Evolutionary conservation across 257 asterid species (phyloP).

Genomic region (Euphrasia confusa): DNA sequence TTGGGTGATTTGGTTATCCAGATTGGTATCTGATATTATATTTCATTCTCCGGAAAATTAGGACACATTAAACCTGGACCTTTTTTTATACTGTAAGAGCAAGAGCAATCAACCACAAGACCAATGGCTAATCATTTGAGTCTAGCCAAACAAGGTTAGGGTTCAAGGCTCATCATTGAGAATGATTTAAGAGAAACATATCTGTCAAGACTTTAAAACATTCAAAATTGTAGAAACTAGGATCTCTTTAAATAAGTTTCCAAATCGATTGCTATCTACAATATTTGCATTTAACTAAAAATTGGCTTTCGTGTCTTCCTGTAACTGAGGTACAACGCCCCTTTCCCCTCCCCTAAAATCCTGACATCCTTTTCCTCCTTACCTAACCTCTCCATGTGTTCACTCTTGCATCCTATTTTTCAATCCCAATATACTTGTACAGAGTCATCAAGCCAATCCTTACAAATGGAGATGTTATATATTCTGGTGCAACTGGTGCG

Average conservation of each 20-base stretch:
- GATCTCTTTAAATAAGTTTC: background rate
- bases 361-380: conserved; percentile 1
- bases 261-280: background rate
- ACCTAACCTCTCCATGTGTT: conserved; percentile 4
- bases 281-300: background rate
- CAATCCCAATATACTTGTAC: background rate
- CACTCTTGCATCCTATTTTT: background rate
- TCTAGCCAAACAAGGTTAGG: conserved; percentile 16
- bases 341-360: background rate
- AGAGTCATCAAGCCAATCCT: background rate
- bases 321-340: background rate
- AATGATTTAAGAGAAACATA: background rate
- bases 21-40: conserved; percentile 2
- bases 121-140: conserved; percentile 8
- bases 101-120: conserved; percentile 11
- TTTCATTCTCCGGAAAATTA: background rate
- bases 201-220: background rate
- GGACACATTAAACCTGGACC: conserved; percentile 11
- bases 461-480: background rate
- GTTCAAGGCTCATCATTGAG: conserved; percentile 5
- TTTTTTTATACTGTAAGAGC: conserved; percentile 4
- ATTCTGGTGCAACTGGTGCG: background rate
- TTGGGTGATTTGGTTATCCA: conserved; percentile 9
- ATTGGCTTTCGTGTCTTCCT: conserved; percentile 9
- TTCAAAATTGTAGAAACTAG: background rate